phyloP scores from a whole-genome alignment of 2,329 filamentous ascomycete genomes.

The Epichloe elymi region DNA sequence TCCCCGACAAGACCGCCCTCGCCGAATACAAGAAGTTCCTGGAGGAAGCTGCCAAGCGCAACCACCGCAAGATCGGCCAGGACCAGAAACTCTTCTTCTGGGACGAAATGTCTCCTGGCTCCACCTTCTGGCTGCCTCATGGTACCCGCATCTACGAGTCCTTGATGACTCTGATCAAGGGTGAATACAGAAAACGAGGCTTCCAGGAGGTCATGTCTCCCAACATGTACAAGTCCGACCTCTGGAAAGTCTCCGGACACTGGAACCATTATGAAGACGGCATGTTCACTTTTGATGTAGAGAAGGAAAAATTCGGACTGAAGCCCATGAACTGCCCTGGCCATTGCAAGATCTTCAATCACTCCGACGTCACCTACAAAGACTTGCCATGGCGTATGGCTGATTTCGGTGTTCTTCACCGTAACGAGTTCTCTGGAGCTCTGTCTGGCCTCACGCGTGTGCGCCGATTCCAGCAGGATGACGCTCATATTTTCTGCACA shows the following conservation, averaged over 20 bases:
- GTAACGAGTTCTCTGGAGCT: slow-evolving; percentile 90
- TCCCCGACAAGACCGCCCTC: slow-evolving; percentile 89
- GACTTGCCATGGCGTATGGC: slow-evolving; percentile 87
- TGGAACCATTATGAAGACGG: slow-evolving; percentile 81
- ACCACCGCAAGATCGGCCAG: slow-evolving; percentile 84
- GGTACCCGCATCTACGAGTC: slow-evolving; percentile 91
- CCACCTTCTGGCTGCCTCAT: slow-evolving; percentile 82
- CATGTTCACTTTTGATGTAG: slow-evolving; percentile 65
- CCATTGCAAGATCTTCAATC: slow-evolving; percentile 77
- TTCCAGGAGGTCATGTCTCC: slow-evolving; percentile 94
- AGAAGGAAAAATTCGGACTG: slow-evolving; percentile 60
- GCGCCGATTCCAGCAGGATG: slow-evolving; percentile 88
- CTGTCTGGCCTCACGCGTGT: slow-evolving; percentile 84
- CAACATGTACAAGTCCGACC: slow-evolving; percentile 81
- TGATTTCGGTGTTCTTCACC: slow-evolving; percentile 89
- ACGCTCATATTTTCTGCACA: slow-evolving; percentile 86
- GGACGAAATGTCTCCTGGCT: slow-evolving; percentile 84
- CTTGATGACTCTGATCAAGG: slow-evolving; percentile 64
- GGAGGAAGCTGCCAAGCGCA: slow-evolving; percentile 94
- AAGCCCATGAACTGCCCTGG: slow-evolving; percentile 99
- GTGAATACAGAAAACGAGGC: slow-evolving; percentile 83
- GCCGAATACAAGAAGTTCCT: slow-evolving; percentile 89
- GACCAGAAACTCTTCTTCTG: slow-evolving; percentile 98
- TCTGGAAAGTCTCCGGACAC: slow-evolving; percentile 93
- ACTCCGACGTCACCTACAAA: slow-evolving; percentile 68